Evolutionary conservation across 139 green algal species (phyloP).

Genomic region (Chlamydomonas sp.): DNA sequence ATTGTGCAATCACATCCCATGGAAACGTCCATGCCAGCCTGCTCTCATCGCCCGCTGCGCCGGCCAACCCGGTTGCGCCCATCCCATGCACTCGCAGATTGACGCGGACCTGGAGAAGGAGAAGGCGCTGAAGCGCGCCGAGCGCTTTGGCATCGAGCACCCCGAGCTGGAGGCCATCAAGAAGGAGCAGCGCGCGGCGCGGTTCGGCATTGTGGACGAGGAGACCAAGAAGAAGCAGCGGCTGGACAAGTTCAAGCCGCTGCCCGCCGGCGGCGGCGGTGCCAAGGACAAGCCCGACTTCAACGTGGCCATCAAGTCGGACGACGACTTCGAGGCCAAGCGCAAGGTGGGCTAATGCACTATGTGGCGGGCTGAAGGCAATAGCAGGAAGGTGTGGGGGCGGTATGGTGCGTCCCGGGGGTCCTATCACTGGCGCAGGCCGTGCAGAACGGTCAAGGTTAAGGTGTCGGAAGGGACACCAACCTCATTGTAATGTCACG

Average conservation of each 20-base stretch:
- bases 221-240: constrained; percentile 49
- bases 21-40: background rate
- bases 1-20: background rate
- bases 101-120: constrained; percentile 53
- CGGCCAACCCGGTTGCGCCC: background rate
- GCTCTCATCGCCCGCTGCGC: background rate
- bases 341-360: constrained; percentile 1
- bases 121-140: constrained; percentile 46
- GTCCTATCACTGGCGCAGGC: too few species aligned
- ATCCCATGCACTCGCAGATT: background rate
- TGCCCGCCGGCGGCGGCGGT: background rate
- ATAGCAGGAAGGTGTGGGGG: too few species aligned
- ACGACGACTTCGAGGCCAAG: constrained; percentile 34
- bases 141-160: constrained; percentile 38
- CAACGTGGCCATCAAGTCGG: constrained; percentile 15
- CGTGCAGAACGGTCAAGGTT: background rate
- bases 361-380: background rate
- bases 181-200: constrained; percentile 39
- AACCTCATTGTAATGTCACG: too few species aligned
- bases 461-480: background rate
- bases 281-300: constrained; percentile 3
- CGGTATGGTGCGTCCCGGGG: too few species aligned
- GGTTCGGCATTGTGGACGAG: constrained; percentile 46
- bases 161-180: constrained; percentile 44
- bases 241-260: constrained; percentile 42